These are phyloP conservation scores for Avena insularis DNA, from an alignment of 176 grass and related monocot genomes.

Conservation along the genomic window DNA sequence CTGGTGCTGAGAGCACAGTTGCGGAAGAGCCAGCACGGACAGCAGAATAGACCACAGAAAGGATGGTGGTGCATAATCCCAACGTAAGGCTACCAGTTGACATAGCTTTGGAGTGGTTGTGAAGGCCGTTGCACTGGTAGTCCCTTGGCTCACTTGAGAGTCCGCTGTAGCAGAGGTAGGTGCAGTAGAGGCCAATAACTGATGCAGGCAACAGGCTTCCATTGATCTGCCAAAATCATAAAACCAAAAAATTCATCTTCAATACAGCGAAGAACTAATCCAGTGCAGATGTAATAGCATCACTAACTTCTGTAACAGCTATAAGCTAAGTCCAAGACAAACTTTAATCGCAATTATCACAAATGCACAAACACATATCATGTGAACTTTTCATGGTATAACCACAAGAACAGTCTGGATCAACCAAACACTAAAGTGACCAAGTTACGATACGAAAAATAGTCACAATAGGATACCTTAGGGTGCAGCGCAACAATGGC, in stretches of 20 bases:
- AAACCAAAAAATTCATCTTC: background rate
- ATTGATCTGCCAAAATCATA: constrained; percentile 67
- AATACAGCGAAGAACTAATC: background rate
- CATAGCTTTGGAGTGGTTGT: constrained; percentile 94
- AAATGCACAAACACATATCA: background rate
- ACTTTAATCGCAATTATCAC: background rate
- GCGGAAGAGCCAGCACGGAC: constrained; percentile 96
- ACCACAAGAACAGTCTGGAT: background rate
- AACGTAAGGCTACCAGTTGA: constrained; percentile 90
- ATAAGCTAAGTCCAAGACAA: background rate
- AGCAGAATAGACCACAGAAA: constrained; percentile 99
- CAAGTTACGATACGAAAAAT: background rate
- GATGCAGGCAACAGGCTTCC: constrained; percentile 96
- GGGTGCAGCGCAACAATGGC: constrained; percentile 90
- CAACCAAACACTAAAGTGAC: background rate
- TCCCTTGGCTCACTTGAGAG: constrained; percentile 98
- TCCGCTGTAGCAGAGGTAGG: constrained; percentile 89
- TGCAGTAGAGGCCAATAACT: constrained; percentile 84
- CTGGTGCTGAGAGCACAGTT: constrained; percentile 71
- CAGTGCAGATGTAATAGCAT: background rate
- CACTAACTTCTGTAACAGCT: background rate
- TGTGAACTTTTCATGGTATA: background rate
- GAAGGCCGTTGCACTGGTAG: constrained; percentile 93
- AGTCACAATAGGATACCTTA: constrained; percentile 58
- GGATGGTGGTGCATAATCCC: constrained; percentile 85